Conservation (phyloP, 257 asterid genomes). For the Solanum dulcamara region DNA sequence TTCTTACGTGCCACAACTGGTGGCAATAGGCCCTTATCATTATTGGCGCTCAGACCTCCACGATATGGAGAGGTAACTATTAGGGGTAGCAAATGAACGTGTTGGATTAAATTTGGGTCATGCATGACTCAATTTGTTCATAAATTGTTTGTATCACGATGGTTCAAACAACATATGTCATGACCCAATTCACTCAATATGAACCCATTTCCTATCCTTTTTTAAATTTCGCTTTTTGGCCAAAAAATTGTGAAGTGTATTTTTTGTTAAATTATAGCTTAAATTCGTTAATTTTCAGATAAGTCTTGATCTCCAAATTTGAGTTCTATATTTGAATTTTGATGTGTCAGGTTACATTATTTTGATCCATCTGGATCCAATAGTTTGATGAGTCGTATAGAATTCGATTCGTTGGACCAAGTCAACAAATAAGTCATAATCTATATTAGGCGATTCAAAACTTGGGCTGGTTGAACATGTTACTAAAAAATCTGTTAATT, state of each 20-base stretch:
- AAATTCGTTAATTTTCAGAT: no score
- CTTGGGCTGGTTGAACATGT: neutral
- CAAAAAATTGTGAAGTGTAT: no score
- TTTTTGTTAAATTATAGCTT: no score
- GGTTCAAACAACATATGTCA: neutral
- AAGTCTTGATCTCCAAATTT: neutral
- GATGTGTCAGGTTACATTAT: no score
- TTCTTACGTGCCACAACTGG: constrained; percentile 40
- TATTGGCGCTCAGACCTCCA: constrained; percentile 25
- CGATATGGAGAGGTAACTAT: constrained; percentile 37
- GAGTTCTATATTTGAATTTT: no score
- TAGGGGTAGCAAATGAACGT: neutral
- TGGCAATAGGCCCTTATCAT: constrained; percentile 61
- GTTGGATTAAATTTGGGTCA: neutral
- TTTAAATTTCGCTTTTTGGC: no score
- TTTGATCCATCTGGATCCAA: neutral
- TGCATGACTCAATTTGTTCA: neutral
- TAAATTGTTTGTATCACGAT: neutral
- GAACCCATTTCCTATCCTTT: no score
- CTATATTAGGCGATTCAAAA: neutral
- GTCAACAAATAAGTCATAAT: neutral
- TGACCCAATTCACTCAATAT: neutral
- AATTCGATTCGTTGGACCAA: neutral
- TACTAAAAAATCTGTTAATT: neutral
- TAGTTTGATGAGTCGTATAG: neutral